A percentile compares a stretch with the other conserved stretches of the same genome.
Evolutionary conservation across 2,329 filamentous ascomycete species (phyloP).

Genomic region (Shiraia sp.): DNA sequence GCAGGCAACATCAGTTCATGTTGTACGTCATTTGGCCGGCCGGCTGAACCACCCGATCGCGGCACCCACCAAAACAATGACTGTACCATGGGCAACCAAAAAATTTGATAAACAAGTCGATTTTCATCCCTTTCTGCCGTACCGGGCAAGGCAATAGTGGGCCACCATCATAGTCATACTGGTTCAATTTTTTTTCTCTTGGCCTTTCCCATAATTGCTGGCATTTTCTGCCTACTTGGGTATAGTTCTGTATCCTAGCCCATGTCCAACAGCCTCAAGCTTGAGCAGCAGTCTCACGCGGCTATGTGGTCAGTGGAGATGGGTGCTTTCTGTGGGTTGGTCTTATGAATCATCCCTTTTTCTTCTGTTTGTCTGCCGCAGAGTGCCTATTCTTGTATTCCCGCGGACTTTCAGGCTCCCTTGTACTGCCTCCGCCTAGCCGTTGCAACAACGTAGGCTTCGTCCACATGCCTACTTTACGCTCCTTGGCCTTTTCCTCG

Average conservation of each 20-base stretch:
- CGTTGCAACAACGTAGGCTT: conserved; percentile 45
- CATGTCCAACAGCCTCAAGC: too few species aligned
- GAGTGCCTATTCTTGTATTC: conserved; percentile 75
- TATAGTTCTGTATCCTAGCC: too few species aligned
- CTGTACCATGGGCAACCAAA: conserved; percentile 8
- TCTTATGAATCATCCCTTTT: conserved; percentile 23
- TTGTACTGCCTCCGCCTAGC: conserved; percentile 54
- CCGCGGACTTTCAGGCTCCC: conserved; percentile 75
- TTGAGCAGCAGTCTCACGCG: too few species aligned
- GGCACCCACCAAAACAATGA: neutral
- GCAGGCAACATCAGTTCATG: too few species aligned
- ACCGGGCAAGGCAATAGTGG: too few species aligned
- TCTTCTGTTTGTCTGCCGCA: conserved; percentile 47
- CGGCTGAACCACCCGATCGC: conserved; percentile 4
- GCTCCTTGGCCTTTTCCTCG: conserved; percentile 57
- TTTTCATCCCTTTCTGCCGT: too few species aligned
- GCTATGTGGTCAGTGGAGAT: too few species aligned
- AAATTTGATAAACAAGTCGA: neutral
- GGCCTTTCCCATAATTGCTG: too few species aligned
- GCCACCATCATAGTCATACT: too few species aligned
- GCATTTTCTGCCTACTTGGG: too few species aligned
- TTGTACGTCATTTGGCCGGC: neutral
- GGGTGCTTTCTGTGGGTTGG: too few species aligned
- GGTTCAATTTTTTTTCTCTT: too few species aligned
- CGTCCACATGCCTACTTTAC: conserved; percentile 68